These are phyloP conservation scores for Collybia nuda DNA, from an alignment of 768 basidiomycete genomes.

Conservation along the genomic window DNA sequence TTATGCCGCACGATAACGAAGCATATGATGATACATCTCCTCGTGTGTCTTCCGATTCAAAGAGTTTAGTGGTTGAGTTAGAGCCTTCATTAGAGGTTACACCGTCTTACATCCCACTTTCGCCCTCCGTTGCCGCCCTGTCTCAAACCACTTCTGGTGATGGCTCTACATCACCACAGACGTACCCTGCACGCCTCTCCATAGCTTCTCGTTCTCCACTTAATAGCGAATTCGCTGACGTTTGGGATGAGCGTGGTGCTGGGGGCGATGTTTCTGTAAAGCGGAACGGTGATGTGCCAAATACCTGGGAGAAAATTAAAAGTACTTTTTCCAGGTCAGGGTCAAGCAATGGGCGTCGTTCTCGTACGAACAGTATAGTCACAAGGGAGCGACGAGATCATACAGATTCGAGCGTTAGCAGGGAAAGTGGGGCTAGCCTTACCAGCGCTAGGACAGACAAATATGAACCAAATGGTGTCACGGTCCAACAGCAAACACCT, in stretches of 20 bases:
- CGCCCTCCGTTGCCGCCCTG: conserved; percentile 45
- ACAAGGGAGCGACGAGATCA: conserved; percentile 66
- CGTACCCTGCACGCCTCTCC: conserved; percentile 61
- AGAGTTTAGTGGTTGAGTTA: conserved; percentile 62
- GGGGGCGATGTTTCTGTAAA: conserved; percentile 49
- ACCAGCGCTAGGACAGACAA: conserved; percentile 63
- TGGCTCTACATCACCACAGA: conserved; percentile 51
- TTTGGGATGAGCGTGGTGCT: conserved; percentile 47
- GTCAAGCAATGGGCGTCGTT: conserved; percentile 70
- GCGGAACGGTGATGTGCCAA: conserved; percentile 52
- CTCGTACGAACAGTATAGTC: conserved; percentile 75
- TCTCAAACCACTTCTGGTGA: conserved; percentile 45
- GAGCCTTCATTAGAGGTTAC: conserved; percentile 57
- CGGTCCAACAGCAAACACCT: conserved; percentile 32
- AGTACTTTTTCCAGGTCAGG: conserved; percentile 63
- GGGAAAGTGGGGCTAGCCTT: conserved; percentile 75
- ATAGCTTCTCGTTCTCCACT: conserved; percentile 64
- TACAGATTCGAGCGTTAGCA: conserved; percentile 70
- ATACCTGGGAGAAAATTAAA: conserved; percentile 75
- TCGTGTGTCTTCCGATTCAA: conserved; percentile 56
- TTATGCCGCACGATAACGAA: conserved; percentile 36
- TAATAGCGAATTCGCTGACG: conserved; percentile 42
- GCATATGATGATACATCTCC: conserved; percentile 52
- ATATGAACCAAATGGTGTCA: conserved; percentile 32
- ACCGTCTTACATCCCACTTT: conserved; percentile 43